Evolutionary conservation across 2,329 filamentous ascomycete species (phyloP), one percentile per base, ranked within the genome.

Genomic region (Amylocarpus encephaloides): DNA sequence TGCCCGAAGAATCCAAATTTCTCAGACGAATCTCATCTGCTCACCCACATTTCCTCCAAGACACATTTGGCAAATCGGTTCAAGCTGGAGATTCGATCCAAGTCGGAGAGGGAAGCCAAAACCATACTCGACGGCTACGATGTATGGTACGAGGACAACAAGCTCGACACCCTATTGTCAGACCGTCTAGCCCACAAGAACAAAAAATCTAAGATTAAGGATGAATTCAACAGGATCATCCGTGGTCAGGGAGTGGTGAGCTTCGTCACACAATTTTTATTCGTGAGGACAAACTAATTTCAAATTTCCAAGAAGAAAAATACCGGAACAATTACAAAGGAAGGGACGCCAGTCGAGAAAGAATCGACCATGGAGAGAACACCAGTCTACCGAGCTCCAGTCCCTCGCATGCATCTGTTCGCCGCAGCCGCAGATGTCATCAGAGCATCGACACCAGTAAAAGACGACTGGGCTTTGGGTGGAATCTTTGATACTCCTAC

Each of bases 41-140:
- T 97, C 64, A 97, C 92, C 11, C 92, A 97, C 65, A 81, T 96
- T 55, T 82, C 86, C 52, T 96, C 91, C 57, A 96, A 96, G 66
- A 86, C 86, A n/a, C 92, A 97, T 66, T 73, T 96, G 32, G 83
- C 89, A 52, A 80, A 88, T 65, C 83, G 88, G 62, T 94, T 91
- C 71, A 89, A 88, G 63, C 77, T 89, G 46, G 84, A 88, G 61
- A 80, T 95, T 58, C 80, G 79, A 50, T 80, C 84, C 49, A 77
- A 81, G 48, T 75, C 79, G 41, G 86, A 94, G 53, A 68, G 75
- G n/a, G 71, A 71, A n/a, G 82, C 85, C n/a, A 74, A 77, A 19
- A 67, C 76, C 10, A 67, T 78, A 30, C 73, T 95, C 40, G 75
- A 81, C 33, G 71, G 76, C 40, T 96, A 89, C 64, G 82, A 94